Evolutionary conservation across 2,329 filamentous ascomycete genomes (phyloP), one percentile per base, ranked within the genome.

Genomic region (Cercospora brassicicola): DNA sequence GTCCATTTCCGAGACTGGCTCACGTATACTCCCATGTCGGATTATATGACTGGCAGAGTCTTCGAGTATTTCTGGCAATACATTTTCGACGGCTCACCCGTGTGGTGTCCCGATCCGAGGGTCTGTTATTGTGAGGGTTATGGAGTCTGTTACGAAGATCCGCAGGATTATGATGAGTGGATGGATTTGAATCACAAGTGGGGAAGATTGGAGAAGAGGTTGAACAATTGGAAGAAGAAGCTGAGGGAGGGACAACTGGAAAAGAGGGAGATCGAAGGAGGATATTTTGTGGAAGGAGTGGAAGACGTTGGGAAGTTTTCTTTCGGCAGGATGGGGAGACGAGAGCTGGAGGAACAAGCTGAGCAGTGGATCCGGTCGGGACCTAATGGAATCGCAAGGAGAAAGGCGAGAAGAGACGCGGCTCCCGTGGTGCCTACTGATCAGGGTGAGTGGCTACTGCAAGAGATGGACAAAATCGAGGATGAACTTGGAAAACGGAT

Each of bases 51-150:
- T 4, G 87, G 87, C 1, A 82, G 88, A 3, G 81, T 89, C 13
- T 89, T 87, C 81, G 88, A 90, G 75, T 89, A 89, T 73, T 78
- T 88, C 2, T 90, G 88, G 88, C 87, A 89, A 67, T 86, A 84
- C 68, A 81, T 89, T 11, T 89, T 89, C 74, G 85, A 86, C 0
- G 84, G 83, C 2, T 69, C 80, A n/a, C 79, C 81, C 8, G 75
- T 82, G 8, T 79, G 81, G 63, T 87, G 85, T 70, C 84, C 84
- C 0, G 78, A 80, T 59, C 84, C 87, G 76, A 81, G 85, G 65
- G 76, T 84, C 0, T 90, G 88, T 77, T 88, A 88, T 68, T 90
- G 88, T 73, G 87, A 89, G 65, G 87, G 86, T 4, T 90, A 85
- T 56, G 88, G 88, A 1, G 79, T 87, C 11, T 90, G 88, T 73